Evolutionary conservation across 2,329 filamentous ascomycete genomes (phyloP), one percentile per base, ranked within the genome.

Genomic region (Trichoderma sp.): DNA sequence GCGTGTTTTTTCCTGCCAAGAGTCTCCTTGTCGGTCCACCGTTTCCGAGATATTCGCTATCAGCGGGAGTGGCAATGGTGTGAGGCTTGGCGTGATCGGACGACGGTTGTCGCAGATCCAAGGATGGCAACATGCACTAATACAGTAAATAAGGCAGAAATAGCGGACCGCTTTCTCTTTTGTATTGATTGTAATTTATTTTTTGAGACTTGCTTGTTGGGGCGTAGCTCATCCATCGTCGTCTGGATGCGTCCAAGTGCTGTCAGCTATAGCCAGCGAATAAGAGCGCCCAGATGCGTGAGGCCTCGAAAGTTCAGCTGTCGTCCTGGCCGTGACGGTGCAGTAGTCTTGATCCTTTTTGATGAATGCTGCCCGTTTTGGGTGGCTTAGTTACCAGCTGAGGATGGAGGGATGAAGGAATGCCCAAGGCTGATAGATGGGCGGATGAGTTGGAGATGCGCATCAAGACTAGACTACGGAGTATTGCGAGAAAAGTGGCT

Each of bases 31-130:
- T 39, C 64, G 51, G 7, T 30, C 32, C 64, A 56, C 53, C 51
- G 30, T 57, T 58, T 39, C 64, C 64, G 64, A 67, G 32, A 67
- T 67, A 67, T 67, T 67, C 64, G 64, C 64, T 67, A 67, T 67
- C 64, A 67, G 47, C 34, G 34, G 32, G 24, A 67, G 64, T 28
- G 64, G 51, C 51, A 67, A 60, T 60, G 57, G 57, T 60, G 57
- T 60, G 57, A 60, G 57, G 57, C 57, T 60, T 67, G 64, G 64
- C 51, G 51, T 67, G 64, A 67, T 67, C 64, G 64, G 24, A 58
- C 32, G 32, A 67, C 63, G 3, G 28, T 24, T 34, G 6, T 65
- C 30, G 43, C 14, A 51, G 30, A 61, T 36, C 28, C 57, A 36
- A 15, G 34, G 34, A 36, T 36, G 34, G 34, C 34, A 36, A 36